Percentiles rank a stretch among this genome's conserved stretches.
Evolutionary conservation across 2,329 filamentous ascomycete species (phyloP).

Genomic region (Leptographium galeiforme): DNA sequence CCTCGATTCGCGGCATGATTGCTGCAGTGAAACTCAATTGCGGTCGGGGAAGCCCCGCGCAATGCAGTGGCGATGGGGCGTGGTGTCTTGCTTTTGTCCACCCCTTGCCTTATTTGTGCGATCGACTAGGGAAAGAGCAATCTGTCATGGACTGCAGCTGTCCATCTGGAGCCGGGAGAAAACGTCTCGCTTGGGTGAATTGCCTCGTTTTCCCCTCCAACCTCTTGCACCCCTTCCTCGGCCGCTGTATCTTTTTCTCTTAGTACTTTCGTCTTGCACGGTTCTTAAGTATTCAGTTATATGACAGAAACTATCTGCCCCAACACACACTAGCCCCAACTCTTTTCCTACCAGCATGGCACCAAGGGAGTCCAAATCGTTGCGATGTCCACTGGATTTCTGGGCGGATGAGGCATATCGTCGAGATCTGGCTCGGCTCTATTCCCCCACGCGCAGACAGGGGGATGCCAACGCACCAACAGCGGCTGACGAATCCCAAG

Average conservation of each 20-base stretch:
- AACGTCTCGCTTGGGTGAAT: neutral
- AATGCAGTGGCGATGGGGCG: neutral
- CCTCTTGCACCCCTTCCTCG: neutral
- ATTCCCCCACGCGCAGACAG: neutral
- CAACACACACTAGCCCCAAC: neutral
- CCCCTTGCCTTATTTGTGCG: neutral
- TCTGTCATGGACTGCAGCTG: neutral
- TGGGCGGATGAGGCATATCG: neutral
- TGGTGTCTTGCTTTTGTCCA: neutral
- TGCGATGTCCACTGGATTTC: neutral
- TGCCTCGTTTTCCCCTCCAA: neutral
- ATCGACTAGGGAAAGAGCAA: neutral
- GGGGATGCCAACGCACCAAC: neutral
- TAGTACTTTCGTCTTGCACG: neutral
- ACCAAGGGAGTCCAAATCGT: neutral
- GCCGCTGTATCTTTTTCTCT: neutral
- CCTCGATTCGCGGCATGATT: no score
- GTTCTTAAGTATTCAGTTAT: neutral
- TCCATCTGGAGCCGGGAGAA: neutral
- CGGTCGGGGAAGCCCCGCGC: neutral
- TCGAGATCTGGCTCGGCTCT: neutral
- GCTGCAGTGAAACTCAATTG: no score
- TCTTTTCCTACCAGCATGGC: neutral
- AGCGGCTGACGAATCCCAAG: neutral
- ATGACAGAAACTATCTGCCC: neutral